phyloP scores from a whole-genome alignment of 768 basidiomycete species.

The Daedaleopsis sinensis region DNA sequence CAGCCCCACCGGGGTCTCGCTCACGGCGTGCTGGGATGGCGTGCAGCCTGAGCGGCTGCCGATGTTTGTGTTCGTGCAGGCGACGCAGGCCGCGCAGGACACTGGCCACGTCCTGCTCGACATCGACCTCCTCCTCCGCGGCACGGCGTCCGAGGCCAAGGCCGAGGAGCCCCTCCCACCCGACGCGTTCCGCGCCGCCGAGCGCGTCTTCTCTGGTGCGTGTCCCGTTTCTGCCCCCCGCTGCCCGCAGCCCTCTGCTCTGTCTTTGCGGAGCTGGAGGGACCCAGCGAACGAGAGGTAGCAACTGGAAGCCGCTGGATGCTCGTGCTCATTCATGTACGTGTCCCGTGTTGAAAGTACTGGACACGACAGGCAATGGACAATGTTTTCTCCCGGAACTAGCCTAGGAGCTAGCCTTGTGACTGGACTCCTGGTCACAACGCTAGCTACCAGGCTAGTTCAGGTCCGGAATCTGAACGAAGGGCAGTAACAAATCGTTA shows the following conservation, averaged over 20 bases:
- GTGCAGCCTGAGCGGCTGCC: conserved; percentile 79
- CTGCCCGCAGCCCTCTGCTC: not conserved
- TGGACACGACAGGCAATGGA: conserved; percentile 50
- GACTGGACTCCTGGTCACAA: too few species aligned
- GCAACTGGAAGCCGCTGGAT: not conserved
- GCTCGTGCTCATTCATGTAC: not conserved
- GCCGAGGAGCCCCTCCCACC: conserved; percentile 34
- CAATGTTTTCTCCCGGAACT: too few species aligned
- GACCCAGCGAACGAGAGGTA: too few species aligned
- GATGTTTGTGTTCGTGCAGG: conserved; percentile 83
- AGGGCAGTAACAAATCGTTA: too few species aligned
- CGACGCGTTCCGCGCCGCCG: conserved; percentile 40
- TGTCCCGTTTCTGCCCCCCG: conserved; percentile 1
- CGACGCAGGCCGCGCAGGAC: conserved; percentile 73
- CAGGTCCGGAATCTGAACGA: too few species aligned
- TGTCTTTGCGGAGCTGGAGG: not conserved
- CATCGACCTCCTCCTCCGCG: conserved; percentile 75
- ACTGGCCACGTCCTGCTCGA: conserved; percentile 72
- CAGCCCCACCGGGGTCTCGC: conserved; percentile 32
- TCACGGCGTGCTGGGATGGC: conserved; percentile 58
- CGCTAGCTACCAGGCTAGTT: too few species aligned
- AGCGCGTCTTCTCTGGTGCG: conserved; percentile 32
- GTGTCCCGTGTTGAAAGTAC: too few species aligned
- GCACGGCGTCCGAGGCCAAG: conserved; percentile 47
- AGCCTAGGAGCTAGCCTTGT: too few species aligned